A percentile compares a stretch with the other conserved stretches of the same genome.
phyloP scores from a whole-genome alignment of 768 basidiomycete species.

The Collybiopsis luxurians region DNA sequence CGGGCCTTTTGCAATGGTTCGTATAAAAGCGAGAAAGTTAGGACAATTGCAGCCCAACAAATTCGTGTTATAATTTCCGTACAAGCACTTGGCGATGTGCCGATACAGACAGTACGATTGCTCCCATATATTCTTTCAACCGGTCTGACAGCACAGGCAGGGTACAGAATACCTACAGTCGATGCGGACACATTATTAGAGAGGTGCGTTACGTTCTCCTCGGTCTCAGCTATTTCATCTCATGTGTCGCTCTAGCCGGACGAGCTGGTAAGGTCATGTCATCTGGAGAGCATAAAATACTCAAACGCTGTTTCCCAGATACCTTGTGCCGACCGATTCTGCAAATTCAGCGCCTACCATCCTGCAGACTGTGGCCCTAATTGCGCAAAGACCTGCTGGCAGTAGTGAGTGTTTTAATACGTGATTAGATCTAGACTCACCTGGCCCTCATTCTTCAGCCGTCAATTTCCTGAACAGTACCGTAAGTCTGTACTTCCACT shows the following conservation, averaged over 20 bases:
- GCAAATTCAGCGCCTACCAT: conserved; percentile 71
- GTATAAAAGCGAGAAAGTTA: conserved; percentile 10
- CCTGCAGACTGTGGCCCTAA: conserved; percentile 55
- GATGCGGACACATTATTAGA: conserved; percentile 53
- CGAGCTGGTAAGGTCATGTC: conserved; percentile 43
- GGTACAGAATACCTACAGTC: conserved; percentile 60
- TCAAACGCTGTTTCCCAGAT: conserved; percentile 40
- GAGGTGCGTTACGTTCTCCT: conserved; percentile 36
- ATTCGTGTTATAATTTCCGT: background rate
- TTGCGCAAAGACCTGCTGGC: conserved; percentile 69
- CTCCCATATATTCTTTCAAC: background rate
- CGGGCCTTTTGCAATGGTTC: conserved; percentile 10
- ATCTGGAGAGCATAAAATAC: conserved; percentile 11
- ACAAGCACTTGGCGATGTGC: conserved; percentile 49
- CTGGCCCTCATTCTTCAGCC: conserved; percentile 37
- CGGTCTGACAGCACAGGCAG: conserved; percentile 31
- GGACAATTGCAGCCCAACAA: background rate
- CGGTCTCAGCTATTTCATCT: conserved; percentile 7
- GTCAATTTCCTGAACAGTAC: conserved; percentile 69
- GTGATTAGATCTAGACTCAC: conserved; percentile 19
- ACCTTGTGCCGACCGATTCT: conserved; percentile 59
- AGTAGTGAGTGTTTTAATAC: conserved; percentile 53
- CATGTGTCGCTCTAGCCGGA: conserved; percentile 44
- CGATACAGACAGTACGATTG: conserved; percentile 62
- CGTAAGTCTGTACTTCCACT: conserved; percentile 38